Evolutionary conservation across 1,284 basidiomycete genomes (phyloP).

Genomic region (Ganoderma boninense): DNA sequence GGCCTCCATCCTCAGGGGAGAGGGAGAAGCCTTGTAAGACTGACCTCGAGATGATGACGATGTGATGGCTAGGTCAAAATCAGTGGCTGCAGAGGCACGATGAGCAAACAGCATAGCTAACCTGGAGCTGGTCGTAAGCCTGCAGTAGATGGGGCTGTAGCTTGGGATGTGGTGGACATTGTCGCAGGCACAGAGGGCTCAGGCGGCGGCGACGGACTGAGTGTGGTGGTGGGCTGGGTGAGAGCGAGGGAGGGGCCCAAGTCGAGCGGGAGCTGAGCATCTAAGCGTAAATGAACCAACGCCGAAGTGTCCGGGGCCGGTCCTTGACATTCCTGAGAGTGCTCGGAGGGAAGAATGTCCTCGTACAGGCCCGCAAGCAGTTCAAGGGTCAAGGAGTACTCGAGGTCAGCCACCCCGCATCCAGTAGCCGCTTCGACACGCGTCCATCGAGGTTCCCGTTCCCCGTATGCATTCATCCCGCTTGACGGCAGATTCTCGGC

Average conservation of each 20-base stretch:
- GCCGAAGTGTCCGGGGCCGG: slow-evolving; percentile 21
- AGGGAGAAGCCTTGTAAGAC: slow-evolving; percentile 55
- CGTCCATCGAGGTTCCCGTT: slow-evolving; percentile 35
- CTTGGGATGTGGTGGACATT: slow-evolving; percentile 7
- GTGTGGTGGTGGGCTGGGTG: slow-evolving; percentile 20
- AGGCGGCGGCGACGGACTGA: slow-evolving; percentile 24
- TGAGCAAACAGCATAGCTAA: slow-evolving; percentile 15
- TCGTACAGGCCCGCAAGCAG: slow-evolving; percentile 56
- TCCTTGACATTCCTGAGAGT: slow-evolving; percentile 18
- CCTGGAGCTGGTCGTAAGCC: slow-evolving; percentile 16
- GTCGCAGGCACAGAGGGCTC: slow-evolving; percentile 23
- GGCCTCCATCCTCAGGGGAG: slow-evolving; percentile 58
- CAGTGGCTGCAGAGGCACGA: slow-evolving; percentile 14
- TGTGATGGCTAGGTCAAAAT: slow-evolving; percentile 15
- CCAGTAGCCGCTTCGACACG: slow-evolving; percentile 54
- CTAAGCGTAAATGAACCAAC: slow-evolving; percentile 29
- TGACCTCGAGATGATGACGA: slow-evolving; percentile 31
- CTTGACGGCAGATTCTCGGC: slow-evolving; percentile 43
- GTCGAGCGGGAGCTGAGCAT: slow-evolving; percentile 29
- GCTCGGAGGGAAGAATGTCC: slow-evolving; percentile 24
- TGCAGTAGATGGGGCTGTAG: slow-evolving; percentile 5
- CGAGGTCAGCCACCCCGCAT: slow-evolving; percentile 75
- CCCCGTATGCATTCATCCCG: slow-evolving; percentile 37
- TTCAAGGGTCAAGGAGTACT: slow-evolving; percentile 73
- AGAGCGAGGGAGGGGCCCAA: slow-evolving; percentile 26